These are phyloP conservation scores for Fusarium newnesense DNA, from an alignment of 2,329 filamentous ascomycete genomes.

Conservation along the genomic window DNA sequence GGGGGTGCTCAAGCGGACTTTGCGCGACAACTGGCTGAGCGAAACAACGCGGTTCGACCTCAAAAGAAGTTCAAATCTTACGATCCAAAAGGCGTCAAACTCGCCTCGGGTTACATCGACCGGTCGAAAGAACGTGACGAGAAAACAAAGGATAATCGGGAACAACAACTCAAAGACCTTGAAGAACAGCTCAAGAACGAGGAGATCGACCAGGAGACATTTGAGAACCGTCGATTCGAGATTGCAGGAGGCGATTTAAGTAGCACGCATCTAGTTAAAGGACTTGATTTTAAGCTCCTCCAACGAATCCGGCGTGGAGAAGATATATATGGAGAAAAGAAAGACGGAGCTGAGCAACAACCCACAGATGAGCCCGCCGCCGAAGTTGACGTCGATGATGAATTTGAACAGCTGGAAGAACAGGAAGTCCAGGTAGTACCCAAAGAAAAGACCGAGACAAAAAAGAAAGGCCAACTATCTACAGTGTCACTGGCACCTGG, in stretches of 20 bases:
- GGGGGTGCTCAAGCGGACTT: conserved; percentile 71
- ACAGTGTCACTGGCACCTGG: conserved; percentile 62
- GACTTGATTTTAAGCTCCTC: conserved; percentile 85
- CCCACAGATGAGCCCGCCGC: conserved; percentile 43
- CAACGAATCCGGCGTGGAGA: conserved; percentile 76
- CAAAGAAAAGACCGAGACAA: conserved; percentile 58
- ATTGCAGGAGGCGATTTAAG: conserved; percentile 84
- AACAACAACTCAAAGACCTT: conserved; percentile 77
- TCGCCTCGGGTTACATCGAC: conserved; percentile 85
- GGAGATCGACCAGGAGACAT: conserved; percentile 83
- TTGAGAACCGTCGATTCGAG: conserved; percentile 77
- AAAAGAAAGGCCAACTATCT: conserved; percentile 71
- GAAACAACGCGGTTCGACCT: conserved; percentile 64
- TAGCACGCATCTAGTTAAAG: conserved; percentile 90
- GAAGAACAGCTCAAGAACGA: conserved; percentile 85
- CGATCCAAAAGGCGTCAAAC: conserved; percentile 83
- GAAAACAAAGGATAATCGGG: conserved; percentile 64
- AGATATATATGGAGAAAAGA: conserved; percentile 64
- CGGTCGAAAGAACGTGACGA: conserved; percentile 74
- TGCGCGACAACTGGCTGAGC: conserved; percentile 83
- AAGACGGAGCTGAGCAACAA: conserved; percentile 43
- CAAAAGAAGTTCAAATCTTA: conserved; percentile 81
- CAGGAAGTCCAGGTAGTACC: conserved; percentile 64
- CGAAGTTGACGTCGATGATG: conserved; percentile 67
- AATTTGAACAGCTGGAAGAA: conserved; percentile 68